These are phyloP conservation scores for Termitomyces sp. DNA, from an alignment of 768 basidiomycete species.

Conservation along the genomic window DNA sequence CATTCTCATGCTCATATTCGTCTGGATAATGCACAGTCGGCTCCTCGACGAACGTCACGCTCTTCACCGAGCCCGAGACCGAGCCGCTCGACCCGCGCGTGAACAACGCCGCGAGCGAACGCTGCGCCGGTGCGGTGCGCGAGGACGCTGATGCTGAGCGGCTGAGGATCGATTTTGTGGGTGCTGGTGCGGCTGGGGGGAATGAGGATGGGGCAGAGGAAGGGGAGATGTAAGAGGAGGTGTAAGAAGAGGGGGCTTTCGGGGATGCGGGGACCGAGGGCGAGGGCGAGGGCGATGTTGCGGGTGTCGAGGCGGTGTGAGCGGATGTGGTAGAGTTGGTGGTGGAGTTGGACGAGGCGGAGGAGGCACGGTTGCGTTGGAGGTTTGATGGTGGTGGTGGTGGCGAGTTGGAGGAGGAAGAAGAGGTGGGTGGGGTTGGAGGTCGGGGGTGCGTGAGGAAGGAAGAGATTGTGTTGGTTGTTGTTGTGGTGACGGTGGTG, in stretches of 20 bases:
- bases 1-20: slow-evolving; percentile 1
- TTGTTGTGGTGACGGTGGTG: not conserved
- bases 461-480: slow-evolving; percentile 14
- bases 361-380: slow-evolving; percentile 11
- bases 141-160: slow-evolving; percentile 46
- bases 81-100: slow-evolving; percentile 3
- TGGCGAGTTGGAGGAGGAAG: not conserved
- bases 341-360: slow-evolving; percentile 13
- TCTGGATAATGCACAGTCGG: slow-evolving; percentile 54
- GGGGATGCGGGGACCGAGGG: slow-evolving; percentile 19
- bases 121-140: not conserved
- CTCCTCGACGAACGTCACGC: slow-evolving; percentile 68
- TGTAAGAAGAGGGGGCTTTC: slow-evolving; percentile 6
- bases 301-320: slow-evolving; percentile 7
- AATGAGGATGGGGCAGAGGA: too few species aligned
- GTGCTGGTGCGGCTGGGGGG: too few species aligned
- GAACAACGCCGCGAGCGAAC: slow-evolving; percentile 8
- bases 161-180: slow-evolving; percentile 58
- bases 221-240: slow-evolving; percentile 19
- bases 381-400: not conserved
- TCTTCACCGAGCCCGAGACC: slow-evolving; percentile 35
- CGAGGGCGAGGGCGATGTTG: slow-evolving; percentile 17
- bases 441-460: not conserved
- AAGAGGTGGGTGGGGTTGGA: not conserved
- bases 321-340: slow-evolving; percentile 11